Evolutionary conservation across 2,329 filamentous ascomycete genomes (phyloP).

Genomic region (Cercospora sesami): DNA sequence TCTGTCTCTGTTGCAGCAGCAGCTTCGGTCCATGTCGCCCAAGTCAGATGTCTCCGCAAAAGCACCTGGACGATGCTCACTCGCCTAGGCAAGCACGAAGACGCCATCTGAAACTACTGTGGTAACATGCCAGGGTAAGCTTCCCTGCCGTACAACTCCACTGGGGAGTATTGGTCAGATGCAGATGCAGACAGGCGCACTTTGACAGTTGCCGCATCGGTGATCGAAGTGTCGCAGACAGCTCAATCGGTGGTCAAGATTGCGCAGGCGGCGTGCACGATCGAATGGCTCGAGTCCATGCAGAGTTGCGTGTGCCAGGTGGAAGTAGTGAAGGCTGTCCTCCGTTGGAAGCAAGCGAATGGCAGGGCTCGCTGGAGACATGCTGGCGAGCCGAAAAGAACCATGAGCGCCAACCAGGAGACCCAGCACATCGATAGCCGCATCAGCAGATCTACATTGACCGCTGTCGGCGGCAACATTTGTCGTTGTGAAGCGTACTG

Average conservation of each 20-base stretch:
- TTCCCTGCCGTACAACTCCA: neutral
- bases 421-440: neutral
- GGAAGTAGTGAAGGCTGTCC: neutral
- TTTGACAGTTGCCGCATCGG: conserved; percentile 9
- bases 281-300: neutral
- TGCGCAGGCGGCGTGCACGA: neutral
- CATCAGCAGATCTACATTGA: neutral
- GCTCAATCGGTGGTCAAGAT: neutral
- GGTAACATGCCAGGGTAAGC: conserved; percentile 3
- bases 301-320: neutral
- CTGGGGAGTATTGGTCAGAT: neutral
- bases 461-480: neutral
- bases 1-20: neutral
- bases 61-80: neutral
- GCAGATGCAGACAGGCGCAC: neutral
- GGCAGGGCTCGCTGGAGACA: conserved; percentile 4
- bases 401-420: neutral
- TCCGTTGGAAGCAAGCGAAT: conserved; percentile 6
- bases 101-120: conserved; percentile 16
- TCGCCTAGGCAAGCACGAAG: conserved; percentile 4
- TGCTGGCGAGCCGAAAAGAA: neutral
- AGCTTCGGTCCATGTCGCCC: neutral
- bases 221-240: neutral
- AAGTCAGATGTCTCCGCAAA: conserved; percentile 6
- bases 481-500: too few species aligned